These are phyloP conservation scores for Nemania sp. DNA, from an alignment of 2,329 filamentous ascomycete genomes.

Conservation along the genomic window DNA sequence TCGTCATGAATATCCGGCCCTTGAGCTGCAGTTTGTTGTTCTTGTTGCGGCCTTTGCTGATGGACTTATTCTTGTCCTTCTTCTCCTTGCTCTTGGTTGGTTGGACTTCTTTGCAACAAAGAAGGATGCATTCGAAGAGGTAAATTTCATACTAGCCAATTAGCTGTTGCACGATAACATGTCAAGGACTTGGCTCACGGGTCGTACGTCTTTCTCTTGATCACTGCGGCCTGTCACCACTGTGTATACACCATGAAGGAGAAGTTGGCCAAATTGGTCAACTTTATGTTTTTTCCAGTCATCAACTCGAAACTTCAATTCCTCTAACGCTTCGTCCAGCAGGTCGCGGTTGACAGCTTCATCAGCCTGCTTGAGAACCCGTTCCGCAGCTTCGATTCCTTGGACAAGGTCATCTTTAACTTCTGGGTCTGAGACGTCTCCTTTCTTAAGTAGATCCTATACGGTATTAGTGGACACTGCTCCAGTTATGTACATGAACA, in stretches of 20 bases:
- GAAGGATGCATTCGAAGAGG: slow-evolving; percentile 90
- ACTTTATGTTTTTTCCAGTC: slow-evolving; percentile 96
- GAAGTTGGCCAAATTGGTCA: slow-evolving; percentile 85
- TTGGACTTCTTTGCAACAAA: slow-evolving; percentile 95
- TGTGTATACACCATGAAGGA: slow-evolving; percentile 88
- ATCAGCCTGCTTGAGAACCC: slow-evolving; percentile 83
- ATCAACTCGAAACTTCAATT: slow-evolving; percentile 81
- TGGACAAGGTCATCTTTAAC: slow-evolving; percentile 72
- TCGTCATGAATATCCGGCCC: slow-evolving; percentile 98
- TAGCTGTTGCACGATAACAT: slow-evolving; percentile 21
- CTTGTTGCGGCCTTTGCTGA: slow-evolving; percentile 63
- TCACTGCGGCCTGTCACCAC: slow-evolving; percentile 90
- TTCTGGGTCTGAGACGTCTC: slow-evolving; percentile 65
- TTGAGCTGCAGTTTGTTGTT: slow-evolving; percentile 90
- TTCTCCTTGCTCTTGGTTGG: slow-evolving; percentile 83
- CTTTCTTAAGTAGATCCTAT: slow-evolving; percentile 81
- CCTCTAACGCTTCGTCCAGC: slow-evolving; percentile 79
- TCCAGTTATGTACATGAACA: not conserved
- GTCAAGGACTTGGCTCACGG: slow-evolving; percentile 40
- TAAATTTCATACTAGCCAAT: slow-evolving; percentile 86
- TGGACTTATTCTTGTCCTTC: slow-evolving; percentile 64
- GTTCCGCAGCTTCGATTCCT: slow-evolving; percentile 81
- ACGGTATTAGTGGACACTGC: slow-evolving; percentile 35
- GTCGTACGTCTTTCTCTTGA: slow-evolving; percentile 79
- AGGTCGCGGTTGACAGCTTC: slow-evolving; percentile 89